Percentiles rank a stretch among this genome's conserved stretches.
These are phyloP conservation scores for Gossypium stocksii DNA, from an alignment of 345 rosid species.

Conservation along the genomic window DNA sequence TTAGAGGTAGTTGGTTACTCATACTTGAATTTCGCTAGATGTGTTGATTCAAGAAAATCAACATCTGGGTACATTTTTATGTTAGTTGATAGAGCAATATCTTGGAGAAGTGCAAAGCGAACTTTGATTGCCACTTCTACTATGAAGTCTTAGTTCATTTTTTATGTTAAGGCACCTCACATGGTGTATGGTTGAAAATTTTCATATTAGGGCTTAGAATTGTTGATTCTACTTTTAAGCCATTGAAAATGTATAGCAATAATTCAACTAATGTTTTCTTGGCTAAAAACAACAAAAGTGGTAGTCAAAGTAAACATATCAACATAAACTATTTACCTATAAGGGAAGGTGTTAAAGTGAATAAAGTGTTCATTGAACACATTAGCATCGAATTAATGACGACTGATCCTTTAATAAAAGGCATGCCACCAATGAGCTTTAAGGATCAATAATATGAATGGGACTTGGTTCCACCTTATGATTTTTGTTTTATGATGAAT, in stretches of 20 bases:
- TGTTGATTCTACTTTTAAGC: neutral
- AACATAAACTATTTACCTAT: neutral
- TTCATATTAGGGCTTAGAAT: neutral
- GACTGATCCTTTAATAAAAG: neutral
- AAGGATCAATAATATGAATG: neutral
- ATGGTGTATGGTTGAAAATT: neutral
- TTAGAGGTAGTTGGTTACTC: neutral
- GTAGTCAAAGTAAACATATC: neutral
- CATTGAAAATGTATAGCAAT: no score
- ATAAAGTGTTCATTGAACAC: neutral
- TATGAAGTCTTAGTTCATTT: neutral
- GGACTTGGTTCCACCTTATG: neutral
- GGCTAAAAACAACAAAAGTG: no score
- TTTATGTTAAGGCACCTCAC: neutral
- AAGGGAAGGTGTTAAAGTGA: neutral
- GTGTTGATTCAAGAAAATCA: neutral
- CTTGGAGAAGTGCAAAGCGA: neutral
- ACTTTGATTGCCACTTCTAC: neutral
- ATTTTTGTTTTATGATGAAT: neutral
- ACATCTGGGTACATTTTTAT: neutral
- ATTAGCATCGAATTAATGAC: neutral
- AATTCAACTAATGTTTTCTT: no score
- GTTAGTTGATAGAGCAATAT: neutral
- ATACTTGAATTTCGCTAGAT: neutral
- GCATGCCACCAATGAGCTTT: neutral